phyloP scores from a whole-genome alignment of 129 eudicot genomes.

The Kitagawia praeruptora region DNA sequence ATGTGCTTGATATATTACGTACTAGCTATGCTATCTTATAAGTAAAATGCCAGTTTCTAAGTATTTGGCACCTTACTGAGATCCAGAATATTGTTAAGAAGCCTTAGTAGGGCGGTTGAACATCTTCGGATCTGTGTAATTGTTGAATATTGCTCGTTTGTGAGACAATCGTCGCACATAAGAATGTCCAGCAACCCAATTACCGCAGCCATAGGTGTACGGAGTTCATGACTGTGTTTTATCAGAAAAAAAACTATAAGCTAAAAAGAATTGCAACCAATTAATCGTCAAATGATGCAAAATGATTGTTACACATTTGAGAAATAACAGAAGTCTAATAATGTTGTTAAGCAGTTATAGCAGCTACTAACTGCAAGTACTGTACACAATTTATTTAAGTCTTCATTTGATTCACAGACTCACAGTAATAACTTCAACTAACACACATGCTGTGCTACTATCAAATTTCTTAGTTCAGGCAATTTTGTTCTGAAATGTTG shows the following conservation, averaged over 20 bases:
- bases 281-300: background rate
- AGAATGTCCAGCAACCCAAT: slow-evolving; percentile 97
- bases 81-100: slow-evolving; percentile 95
- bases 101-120: slow-evolving; percentile 89
- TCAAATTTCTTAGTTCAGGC: background rate
- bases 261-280: background rate
- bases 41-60: background rate
- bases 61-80: slow-evolving; percentile 69
- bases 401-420: background rate
- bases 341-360: background rate
- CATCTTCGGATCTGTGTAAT: slow-evolving; percentile 91
- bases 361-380: background rate
- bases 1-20: background rate
- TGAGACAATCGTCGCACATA: slow-evolving; percentile 70
- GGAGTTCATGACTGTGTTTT: slow-evolving; percentile 85
- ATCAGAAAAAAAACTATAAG: background rate
- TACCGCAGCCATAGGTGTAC: slow-evolving; percentile 99
- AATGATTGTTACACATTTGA: background rate
- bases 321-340: background rate
- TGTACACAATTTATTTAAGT: background rate
- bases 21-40: background rate
- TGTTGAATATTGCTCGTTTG: slow-evolving; percentile 66
- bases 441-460: background rate
- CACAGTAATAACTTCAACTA: background rate
- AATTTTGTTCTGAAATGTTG: background rate